Evolutionary conservation across 495 filamentous ascomycete species (phyloP), one percentile per base, ranked within the genome.

Genomic region (Beverwykella pulmonaria): DNA sequence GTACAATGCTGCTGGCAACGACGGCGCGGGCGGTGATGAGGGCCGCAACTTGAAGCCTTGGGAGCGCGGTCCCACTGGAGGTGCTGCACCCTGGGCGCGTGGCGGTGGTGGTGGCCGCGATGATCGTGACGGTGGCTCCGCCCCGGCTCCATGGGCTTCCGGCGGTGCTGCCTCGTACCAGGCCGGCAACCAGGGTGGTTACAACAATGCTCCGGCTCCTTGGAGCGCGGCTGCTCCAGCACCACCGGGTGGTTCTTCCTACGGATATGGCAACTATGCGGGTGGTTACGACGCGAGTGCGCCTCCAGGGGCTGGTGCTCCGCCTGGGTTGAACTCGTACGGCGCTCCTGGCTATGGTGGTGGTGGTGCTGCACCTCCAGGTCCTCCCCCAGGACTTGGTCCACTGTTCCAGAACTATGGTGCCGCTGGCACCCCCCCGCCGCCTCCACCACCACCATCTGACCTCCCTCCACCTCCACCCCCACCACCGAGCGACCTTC

Each of bases 11-110:
- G 55, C 32, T 67, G 80, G 78, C 29, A 73, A 74, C 44, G 79
- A 79, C 52, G 72, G 76, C 46, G 64, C 57, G 52, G 76, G 75
- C 48, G 80, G 81, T 59, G 81, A 80, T 17, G 87, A 65, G 32
- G 48, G 88, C 65, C 80, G 82, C 68, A 82, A 84, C 70, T 76
- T 80, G 63, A 93, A 93, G 76, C 94, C 94, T 26, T 98, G 94
- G 94, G 90, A 97, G 77, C 87, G 89, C 66, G 92, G 91, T 53
- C 92, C 92, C 29, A 89, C 92, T 41, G 92, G 93, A 57, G 92
- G 92, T 58, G 92, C 87, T 57, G 93, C 94, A 71, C 94, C 94
- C 19, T 91, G 89, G 89, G 32, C 49, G 20, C 72, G 75, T 32
- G 74, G 63, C 32, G 55, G 75, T 50, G 26, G 59, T 2, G 70